Percentiles rank a stretch among this genome's conserved stretches.
phyloP scores from a whole-genome alignment of 768 basidiomycete species.

The Pisolithus marmoratus region DNA sequence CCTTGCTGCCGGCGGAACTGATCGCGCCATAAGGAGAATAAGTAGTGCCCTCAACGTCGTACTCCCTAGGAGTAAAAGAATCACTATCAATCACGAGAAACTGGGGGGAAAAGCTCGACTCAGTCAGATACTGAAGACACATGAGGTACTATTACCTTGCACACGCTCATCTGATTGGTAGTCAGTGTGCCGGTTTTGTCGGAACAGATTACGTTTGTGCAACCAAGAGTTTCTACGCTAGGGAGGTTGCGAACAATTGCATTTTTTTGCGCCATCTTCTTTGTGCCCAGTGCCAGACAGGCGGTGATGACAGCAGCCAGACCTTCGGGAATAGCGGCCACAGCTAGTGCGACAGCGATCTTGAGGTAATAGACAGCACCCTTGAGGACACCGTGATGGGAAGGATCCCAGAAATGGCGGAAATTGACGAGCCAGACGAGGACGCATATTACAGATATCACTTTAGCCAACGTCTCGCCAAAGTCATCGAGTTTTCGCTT shows the following conservation, averaged over 20 bases:
- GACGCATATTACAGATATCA: slow-evolving; percentile 94
- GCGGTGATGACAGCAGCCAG: slow-evolving; percentile 98
- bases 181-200: slow-evolving; percentile 98
- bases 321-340: slow-evolving; percentile 97
- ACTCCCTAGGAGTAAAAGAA: slow-evolving; percentile 53
- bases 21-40: slow-evolving; percentile 83
- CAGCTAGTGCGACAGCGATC: slow-evolving; percentile 97
- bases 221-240: slow-evolving; percentile 94
- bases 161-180: slow-evolving; percentile 97
- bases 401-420: slow-evolving; percentile 92
- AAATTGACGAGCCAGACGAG: slow-evolving; percentile 98
- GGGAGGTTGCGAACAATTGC: slow-evolving; percentile 96
- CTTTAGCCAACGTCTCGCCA: slow-evolving; percentile 95
- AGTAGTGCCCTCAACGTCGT: slow-evolving; percentile 84
- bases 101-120: slow-evolving; percentile 30
- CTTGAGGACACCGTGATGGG: slow-evolving; percentile 84
- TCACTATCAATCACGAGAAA: slow-evolving; percentile 68
- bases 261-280: slow-evolving; percentile 99
- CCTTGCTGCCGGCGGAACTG: slow-evolving; percentile 58
- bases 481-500: slow-evolving; percentile 99
- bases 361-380: slow-evolving; percentile 99
- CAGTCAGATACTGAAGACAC: slow-evolving; percentile 4
- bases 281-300: slow-evolving; percentile 92
- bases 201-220: slow-evolving; percentile 97
- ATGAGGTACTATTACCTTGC: slow-evolving; percentile 43